These are phyloP conservation scores for Symbiodinium pilosum DNA, from an alignment of 73 alveolate genomes.

Conservation along the genomic window DNA sequence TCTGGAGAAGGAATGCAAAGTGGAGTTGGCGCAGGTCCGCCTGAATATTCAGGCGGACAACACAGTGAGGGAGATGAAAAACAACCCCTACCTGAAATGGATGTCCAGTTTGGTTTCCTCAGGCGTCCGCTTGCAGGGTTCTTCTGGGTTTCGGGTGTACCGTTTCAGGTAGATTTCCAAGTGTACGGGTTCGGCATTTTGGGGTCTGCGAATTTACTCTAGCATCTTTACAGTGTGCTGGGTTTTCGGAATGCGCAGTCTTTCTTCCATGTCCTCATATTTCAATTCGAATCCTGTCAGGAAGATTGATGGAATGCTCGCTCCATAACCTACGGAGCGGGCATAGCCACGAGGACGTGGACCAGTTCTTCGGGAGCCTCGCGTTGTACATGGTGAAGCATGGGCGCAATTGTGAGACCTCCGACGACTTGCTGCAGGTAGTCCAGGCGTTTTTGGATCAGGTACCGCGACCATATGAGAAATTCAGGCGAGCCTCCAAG, in stretches of 20 bases:
- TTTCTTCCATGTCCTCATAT: too few relatives aligned
- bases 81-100: background rate
- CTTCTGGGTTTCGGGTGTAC: too few relatives aligned
- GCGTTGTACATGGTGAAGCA: background rate
- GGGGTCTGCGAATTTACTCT: too few relatives aligned
- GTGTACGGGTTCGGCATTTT: too few relatives aligned
- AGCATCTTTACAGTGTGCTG: too few relatives aligned
- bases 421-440: background rate
- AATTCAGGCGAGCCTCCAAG: background rate
- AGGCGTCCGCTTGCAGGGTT: background rate
- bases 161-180: too few relatives aligned
- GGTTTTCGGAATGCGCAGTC: too few relatives aligned
- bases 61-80: background rate
- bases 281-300: too few relatives aligned
- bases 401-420: background rate
- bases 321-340: background rate
- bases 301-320: background rate
- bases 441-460: background rate
- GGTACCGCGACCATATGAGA: conserved; percentile 14
- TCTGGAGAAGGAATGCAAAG: too few relatives aligned
- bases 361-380: background rate
- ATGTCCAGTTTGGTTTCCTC: background rate
- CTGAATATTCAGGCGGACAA: background rate
- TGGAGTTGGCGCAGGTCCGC: background rate
- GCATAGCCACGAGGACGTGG: conserved; percentile 34